Conservation (phyloP, 2,329 filamentous ascomycete genomes). For the Thermomyces lanuginosus region DNA sequence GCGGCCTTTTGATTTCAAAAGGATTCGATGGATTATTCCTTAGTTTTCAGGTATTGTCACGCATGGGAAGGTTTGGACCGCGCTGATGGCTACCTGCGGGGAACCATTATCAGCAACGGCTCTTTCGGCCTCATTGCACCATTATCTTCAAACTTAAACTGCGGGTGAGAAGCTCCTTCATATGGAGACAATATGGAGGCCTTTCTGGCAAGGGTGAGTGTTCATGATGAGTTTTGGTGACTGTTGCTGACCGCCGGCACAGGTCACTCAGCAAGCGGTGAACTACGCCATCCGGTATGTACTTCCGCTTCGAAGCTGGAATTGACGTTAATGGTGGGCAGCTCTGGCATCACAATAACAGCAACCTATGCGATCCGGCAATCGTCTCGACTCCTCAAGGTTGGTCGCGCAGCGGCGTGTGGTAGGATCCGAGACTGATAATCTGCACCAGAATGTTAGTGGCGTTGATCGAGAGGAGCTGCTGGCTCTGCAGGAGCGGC, state of each 20-base stretch:
- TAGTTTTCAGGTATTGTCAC: too few species aligned
- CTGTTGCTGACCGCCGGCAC: conserved; percentile 2
- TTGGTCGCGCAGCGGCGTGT: conserved; percentile 11
- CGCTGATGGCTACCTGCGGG: too few species aligned
- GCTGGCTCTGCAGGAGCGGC: conserved; percentile 49
- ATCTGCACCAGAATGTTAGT: conserved; percentile 42
- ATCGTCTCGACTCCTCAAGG: conserved; percentile 59
- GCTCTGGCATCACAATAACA: conserved; percentile 69
- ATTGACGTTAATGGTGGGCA: conserved; percentile 10
- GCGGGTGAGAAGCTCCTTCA: conserved; percentile 1
- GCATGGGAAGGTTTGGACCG: too few species aligned
- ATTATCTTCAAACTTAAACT: background rate
- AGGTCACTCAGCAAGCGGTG: conserved; percentile 63
- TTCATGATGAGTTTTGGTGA: background rate
- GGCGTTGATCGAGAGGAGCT: conserved; percentile 58
- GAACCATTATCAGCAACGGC: too few species aligned
- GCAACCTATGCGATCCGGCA: conserved; percentile 73
- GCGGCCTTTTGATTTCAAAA: too few species aligned
- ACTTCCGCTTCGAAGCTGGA: background rate
- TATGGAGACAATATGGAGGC: conserved; percentile 66
- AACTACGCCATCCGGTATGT: conserved; percentile 66
- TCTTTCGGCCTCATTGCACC: too few species aligned
- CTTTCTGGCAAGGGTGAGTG: conserved; percentile 41
- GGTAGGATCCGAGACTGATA: background rate
- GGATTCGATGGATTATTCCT: too few species aligned